Evolutionary conservation across 257 asterid species (phyloP).

Genomic region (Anisodus acutangulus): DNA sequence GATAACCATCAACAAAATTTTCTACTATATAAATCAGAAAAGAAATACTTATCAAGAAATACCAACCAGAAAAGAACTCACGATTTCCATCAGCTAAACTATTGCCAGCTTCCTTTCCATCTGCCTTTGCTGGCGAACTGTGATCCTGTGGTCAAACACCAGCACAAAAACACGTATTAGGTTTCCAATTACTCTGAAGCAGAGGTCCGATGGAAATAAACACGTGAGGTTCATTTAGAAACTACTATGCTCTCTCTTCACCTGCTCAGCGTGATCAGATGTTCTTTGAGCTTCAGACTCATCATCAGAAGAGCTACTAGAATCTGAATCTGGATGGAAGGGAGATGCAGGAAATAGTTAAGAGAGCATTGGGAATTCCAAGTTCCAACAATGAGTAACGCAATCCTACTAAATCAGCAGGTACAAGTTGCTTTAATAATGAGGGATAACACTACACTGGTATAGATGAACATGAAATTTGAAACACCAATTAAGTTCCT

Average conservation of each 20-base stretch:
- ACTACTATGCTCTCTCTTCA: slow-evolving; percentile 38
- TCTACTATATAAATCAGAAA: neutral
- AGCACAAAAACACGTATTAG: slow-evolving; percentile 19
- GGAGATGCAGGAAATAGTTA: slow-evolving; percentile 25
- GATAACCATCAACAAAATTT: slow-evolving; percentile 5
- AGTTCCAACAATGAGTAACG: neutral
- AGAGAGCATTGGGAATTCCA: slow-evolving; percentile 11
- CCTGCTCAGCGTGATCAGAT: slow-evolving; percentile 43
- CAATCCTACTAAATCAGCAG: slow-evolving; percentile 22
- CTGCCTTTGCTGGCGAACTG: slow-evolving; percentile 42
- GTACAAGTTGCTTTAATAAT: neutral
- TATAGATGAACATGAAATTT: neutral
- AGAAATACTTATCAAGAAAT: neutral
- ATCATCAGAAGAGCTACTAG: slow-evolving; percentile 43
- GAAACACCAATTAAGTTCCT: neutral
- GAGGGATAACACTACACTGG: neutral
- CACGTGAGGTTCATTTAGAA: slow-evolving; percentile 5
- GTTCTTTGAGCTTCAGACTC: slow-evolving; percentile 56
- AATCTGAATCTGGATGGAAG: slow-evolving; percentile 53
- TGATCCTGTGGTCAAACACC: slow-evolving; percentile 47
- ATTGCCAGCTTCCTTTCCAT: slow-evolving; percentile 41
- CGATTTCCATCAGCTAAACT: slow-evolving; percentile 54
- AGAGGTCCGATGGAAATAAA: neutral
- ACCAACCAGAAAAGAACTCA: slow-evolving; percentile 44
- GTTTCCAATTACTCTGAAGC: neutral